Evolutionary conservation across 306 rosid genomes (phyloP), one percentile per base, ranked within the genome.

Genomic region (Prunus campanulata): DNA sequence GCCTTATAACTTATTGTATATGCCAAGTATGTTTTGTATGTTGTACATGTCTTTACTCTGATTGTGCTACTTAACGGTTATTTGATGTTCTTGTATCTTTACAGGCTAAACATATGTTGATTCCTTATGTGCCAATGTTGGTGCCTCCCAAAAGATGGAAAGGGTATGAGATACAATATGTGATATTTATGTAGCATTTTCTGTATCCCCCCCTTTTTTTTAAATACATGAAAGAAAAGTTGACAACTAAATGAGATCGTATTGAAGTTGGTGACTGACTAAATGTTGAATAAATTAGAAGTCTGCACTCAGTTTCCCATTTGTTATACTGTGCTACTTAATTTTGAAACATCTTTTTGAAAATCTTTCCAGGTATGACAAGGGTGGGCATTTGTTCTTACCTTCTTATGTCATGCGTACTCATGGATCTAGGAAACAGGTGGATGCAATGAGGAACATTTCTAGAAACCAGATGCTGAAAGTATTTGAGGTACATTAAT

Each of bases 341-440:
- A 19, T 46, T 69, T 61, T 68, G 9, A 65, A 46, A 32, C 44
- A 44, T 81, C 55, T 79, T 29, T 62, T 25, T 74, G 54, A 61
- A 68, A 74, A 65, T 71, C 50, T 70, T 76, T 80, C 61, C 81
- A 92, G 97, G 77, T 87, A 90, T 79, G 96, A 90, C 87, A 93
- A 85, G 82, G 97, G 97, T 10, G 96, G 97, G 65, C 96, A 93
- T 72, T 83, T 93, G 81, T 93, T 90, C 86, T 78, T 93, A 77
- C 97, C 97, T 72, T 90, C 96, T 29, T 93, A 88, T 85, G 83
- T 88, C 73, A 90, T 93, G 97, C 96, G 93, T 52, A 93, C 96
- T 79, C 97, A 90, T 80, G 93, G 97, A 83, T 93, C 91, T 49
- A 83, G 90, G 81, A 93, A 78, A 85, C 97, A 93, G 64, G 92